Base-by-base conservation (phyloP, 73 alveolate species). In the Blepharisma japonicum region DNA sequence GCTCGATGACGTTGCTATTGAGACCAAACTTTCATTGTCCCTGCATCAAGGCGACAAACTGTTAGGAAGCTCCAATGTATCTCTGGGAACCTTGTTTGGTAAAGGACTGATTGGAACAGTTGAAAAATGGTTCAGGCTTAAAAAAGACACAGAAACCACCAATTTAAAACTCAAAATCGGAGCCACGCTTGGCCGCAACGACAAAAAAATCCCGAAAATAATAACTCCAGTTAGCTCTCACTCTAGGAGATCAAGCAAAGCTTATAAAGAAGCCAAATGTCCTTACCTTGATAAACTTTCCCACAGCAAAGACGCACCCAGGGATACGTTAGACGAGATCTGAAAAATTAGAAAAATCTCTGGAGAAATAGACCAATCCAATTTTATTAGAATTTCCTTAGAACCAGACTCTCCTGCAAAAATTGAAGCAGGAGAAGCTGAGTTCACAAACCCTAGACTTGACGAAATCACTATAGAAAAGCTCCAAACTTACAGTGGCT, bases 321-420 rank as follows among this genome's bases (percentile, higher is more conserved):
- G n/a, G 2, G 50, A 61, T 8, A n/a, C 74, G 14, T 61, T 61
- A 25, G 74, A 61, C 5, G 74, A 61, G 14, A 20, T 61, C 14
- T 61, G 74, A 39, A 61, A 25, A 25, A 61, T 14, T 4, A 61
- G 74, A 61, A 61, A 61, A 8, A 20, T 53, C 4, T 2, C 14
- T 14, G 74, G 74, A 25, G 18, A 61, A 32, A 32, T 3, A 32
- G 42, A 32, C 42, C 42, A 32, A 3, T 32, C 42, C 3, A 8
- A 14, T 5, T 61, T 25, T 1, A 61, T 61, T 1, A 61, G 23
- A 25, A 18, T 61, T 14, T 61, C 74, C 23, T 25, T 61, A 18
- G 74, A 61, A 25, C 74, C 74, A 25, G 74, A 61, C 46, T 9
- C 47, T 5, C 67, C 67, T 53, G n/a, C 67, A 0, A 53, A 20